These are phyloP conservation scores for Cokeromyces recurvatus DNA, from an alignment of 371 early-diverging fungal genomes.

Conservation along the genomic window DNA sequence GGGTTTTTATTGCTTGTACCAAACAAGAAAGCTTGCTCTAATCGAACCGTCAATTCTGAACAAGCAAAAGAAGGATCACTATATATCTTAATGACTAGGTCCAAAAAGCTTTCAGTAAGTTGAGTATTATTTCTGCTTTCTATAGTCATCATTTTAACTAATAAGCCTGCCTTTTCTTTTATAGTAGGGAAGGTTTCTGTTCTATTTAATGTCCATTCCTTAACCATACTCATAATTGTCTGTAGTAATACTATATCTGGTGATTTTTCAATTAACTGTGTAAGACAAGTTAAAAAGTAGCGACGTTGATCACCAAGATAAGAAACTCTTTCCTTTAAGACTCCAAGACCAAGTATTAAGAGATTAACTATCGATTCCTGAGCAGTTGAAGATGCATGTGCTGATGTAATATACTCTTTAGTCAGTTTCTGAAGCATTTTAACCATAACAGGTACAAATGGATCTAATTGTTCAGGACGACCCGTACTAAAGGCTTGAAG, in stretches of 20 bases:
- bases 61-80: conserved; percentile 71
- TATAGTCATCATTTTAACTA: conserved; percentile 86
- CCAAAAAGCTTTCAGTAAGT: conserved; percentile 78
- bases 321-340: conserved; percentile 75
- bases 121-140: conserved; percentile 62
- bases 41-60: conserved; percentile 85
- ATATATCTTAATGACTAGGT: conserved; percentile 86
- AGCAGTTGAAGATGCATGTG: conserved; percentile 19
- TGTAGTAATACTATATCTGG: conserved; percentile 67
- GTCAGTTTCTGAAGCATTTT: conserved; percentile 79
- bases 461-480: conserved; percentile 67
- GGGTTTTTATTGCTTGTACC: conserved; percentile 81
- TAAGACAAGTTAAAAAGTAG: conserved; percentile 73
- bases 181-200: conserved; percentile 88
- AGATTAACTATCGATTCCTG: conserved; percentile 58
- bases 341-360: conserved; percentile 62
- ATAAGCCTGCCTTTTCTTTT: conserved; percentile 90
- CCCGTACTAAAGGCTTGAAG: conserved; percentile 69
- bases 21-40: conserved; percentile 92
- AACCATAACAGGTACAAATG: conserved; percentile 75
- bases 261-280: conserved; percentile 82
- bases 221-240: conserved; percentile 74
- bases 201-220: conserved; percentile 81
- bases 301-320: conserved; percentile 87
- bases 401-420: conserved; percentile 66